Base-by-base conservation (phyloP, 2,329 filamentous ascomycete genomes). In the Fusarium sororula region DNA sequence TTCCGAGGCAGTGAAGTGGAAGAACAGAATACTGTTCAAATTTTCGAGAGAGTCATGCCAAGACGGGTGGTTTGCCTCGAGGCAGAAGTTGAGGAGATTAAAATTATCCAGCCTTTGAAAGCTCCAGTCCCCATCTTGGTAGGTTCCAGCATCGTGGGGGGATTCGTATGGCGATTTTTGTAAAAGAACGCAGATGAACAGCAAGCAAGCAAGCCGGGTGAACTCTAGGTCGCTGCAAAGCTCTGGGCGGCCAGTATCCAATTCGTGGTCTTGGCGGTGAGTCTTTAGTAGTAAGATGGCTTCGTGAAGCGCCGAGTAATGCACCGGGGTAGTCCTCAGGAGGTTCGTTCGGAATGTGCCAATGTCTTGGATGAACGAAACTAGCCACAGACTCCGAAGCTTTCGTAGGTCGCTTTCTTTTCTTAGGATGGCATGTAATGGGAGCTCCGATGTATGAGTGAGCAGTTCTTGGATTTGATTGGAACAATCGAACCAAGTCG, bases 401-500 rank as follows among this genome's bases (percentile, higher is more conserved):
- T 51, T 45, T n/a, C 54, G 42, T 14, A 28, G 18, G 5, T 65
- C 42, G 6, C 37, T 37, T 15, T 7, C 37, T 1, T 35, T 32
- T 5, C 50, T 32, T 0, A 57, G 37, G 6, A 39, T n/a, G 22
- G 63, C 50, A 17, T 50, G 35, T 9, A 22, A 28, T 14, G 28
- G 11, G 42, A 30, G 24, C 17, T 56, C 24, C 24, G 53, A 24
- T 9, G 13, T 6, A 6, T 38, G 41, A 7, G 11, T 26, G 4
- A 51, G 63, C 1, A 66, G 24, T 3, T 65, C 63, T 39, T 65
- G 41, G 14, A 66, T 65, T 30, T 66, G 63, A 11, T 66, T 66
- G 9, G 63, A 66, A 45, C 63, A 66, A 10, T 66, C 60, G 15
- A 66, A 50, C 63, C 63, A 66, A 11, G 50, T 65, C 1, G 63